phyloP scores from a whole-genome alignment of 106 monocot species.

The Acorus gramineus region DNA sequence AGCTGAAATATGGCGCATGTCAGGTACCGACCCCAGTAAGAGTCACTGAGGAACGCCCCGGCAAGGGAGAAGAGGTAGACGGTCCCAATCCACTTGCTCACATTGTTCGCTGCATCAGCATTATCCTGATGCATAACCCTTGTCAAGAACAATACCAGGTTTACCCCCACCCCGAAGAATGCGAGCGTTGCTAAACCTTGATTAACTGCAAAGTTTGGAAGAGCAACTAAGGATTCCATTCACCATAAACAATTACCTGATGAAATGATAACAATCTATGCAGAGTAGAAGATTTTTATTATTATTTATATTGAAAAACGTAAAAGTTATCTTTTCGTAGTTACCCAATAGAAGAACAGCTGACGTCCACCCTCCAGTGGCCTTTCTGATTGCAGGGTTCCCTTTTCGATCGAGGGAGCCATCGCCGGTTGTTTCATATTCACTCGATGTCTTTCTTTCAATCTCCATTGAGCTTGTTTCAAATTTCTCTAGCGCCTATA shows the following conservation, averaged over 20 bases:
- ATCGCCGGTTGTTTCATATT: slow-evolving; percentile 25
- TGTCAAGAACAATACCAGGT: slow-evolving; percentile 67
- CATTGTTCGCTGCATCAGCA: slow-evolving; percentile 67
- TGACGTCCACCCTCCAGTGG: slow-evolving; percentile 49
- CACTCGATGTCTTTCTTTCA: too few species aligned
- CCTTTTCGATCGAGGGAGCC: slow-evolving; percentile 43
- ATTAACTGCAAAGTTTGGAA: slow-evolving; percentile 39
- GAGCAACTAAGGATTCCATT: too few species aligned
- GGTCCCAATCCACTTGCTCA: slow-evolving; percentile 82
- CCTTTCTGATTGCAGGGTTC: slow-evolving; percentile 38
- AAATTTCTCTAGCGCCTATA: too few species aligned
- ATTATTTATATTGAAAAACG: not conserved
- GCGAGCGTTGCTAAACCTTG: slow-evolving; percentile 61
- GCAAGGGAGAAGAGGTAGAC: slow-evolving; percentile 71
- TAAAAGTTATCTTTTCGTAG: not conserved
- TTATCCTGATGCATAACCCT: slow-evolving; percentile 59
- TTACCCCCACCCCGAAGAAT: slow-evolving; percentile 75
- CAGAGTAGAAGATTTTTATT: not conserved
- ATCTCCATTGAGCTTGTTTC: too few species aligned
- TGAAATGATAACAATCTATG: not conserved
- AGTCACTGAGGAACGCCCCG: slow-evolving; percentile 76
- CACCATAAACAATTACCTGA: not conserved
- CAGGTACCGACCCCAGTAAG: slow-evolving; percentile 69
- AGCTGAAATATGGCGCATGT: slow-evolving; percentile 72
- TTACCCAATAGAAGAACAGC: slow-evolving; percentile 39